Base-by-base conservation (phyloP, 2,329 filamentous ascomycete genomes). In the Xylariaceae sp. region DNA sequence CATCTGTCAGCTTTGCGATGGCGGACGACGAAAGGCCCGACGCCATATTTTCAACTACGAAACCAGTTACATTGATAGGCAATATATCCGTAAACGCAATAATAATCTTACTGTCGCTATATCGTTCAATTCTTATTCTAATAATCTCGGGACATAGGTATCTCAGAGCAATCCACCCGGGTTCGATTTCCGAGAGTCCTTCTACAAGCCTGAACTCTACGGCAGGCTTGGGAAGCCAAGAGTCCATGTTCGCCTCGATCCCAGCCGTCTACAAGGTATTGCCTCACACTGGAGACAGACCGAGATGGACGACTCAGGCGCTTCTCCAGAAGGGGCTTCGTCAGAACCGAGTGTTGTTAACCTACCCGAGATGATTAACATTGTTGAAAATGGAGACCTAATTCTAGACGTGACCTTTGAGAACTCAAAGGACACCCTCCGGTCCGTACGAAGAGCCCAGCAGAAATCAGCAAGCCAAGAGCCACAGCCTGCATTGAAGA, bases 331-430 rank as follows among this genome's bases (percentile, higher is more conserved):
- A 26, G 62, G 59, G 20, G 62, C 67, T 45, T 45, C 65, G 19
- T 52, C 57, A 16, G 57, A 63, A 6, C 52, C 57, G n/a, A 54
- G 56, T 14, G 37, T 29, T 32, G 21, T 32, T n/a, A 56, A 65
- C 52, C 65, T 70, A 43, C 67, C 71, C 43, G 64, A 69, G 26
- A 68, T 84, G 51, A 70, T 85, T 43, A 74, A 78, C 29, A 81
- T 91, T 48, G 79, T 79, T 20, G 63, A 77, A 3, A 73, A 75
- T 16, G 89, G 89, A 37, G 86, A 91, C 65, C 71, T 91, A 19
- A 70, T 91, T 29, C 79, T 92, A 14, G 80, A 86, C 58, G 81
- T 91, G 37, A 80, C 80, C 7, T 89, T 91, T 66, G 81, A 86
- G 59, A 86, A 83, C 37, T 84, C 80, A 2, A 74, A 72, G 43